Evolutionary conservation across 345 rosid species (phyloP).

Genomic region (Luvunga scandens): DNA sequence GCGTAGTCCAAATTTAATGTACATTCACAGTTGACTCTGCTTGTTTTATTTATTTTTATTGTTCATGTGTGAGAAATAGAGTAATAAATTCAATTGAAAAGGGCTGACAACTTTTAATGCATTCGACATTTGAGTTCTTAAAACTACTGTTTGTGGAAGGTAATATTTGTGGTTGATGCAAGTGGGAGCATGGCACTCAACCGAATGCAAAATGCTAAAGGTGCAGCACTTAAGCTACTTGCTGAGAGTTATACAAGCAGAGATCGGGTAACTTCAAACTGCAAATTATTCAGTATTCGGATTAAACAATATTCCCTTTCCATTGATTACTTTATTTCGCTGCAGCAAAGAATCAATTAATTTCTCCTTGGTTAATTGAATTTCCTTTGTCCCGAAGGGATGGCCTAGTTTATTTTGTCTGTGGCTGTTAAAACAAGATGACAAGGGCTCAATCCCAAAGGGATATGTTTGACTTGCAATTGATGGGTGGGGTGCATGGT

Average conservation of each 20-base stretch:
- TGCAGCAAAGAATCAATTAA: background rate
- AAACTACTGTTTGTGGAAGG: slow-evolving; percentile 47
- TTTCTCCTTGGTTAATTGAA: background rate
- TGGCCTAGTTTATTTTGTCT: too few species aligned
- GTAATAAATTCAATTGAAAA: background rate
- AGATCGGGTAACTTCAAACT: slow-evolving; percentile 67
- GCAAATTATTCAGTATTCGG: background rate
- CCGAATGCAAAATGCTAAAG: slow-evolving; percentile 98
- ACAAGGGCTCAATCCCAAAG: too few species aligned
- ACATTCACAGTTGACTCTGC: background rate
- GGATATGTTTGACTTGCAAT: background rate
- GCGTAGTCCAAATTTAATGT: background rate
- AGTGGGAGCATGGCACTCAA: slow-evolving; percentile 99
- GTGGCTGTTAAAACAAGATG: too few species aligned
- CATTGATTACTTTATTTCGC: background rate
- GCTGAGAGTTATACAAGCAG: slow-evolving; percentile 99
- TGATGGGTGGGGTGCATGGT: background rate
- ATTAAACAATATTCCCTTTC: background rate
- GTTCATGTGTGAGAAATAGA: background rate
- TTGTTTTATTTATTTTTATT: background rate
- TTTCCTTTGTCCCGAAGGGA: too few species aligned
- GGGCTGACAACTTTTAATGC: background rate
- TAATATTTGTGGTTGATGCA: slow-evolving; percentile 94
- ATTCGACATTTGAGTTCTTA: slow-evolving; percentile 1
- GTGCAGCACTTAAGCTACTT: slow-evolving; percentile 87